These are phyloP conservation scores for Paramecium pentaurelia DNA, from an alignment of 73 alveolate genomes.

Conservation along the genomic window DNA sequence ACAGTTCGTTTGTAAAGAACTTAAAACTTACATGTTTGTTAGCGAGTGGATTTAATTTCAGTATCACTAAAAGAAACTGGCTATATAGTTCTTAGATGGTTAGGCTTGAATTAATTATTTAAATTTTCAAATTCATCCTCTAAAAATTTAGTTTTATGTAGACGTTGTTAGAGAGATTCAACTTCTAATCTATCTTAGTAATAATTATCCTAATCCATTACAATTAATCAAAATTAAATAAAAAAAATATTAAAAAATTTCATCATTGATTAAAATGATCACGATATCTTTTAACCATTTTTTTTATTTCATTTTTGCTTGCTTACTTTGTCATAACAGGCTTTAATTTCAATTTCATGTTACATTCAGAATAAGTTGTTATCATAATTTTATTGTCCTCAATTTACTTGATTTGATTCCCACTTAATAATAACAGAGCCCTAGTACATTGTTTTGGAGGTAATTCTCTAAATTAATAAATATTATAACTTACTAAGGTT, in stretches of 20 bases:
- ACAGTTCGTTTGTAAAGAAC: conserved; percentile 3
- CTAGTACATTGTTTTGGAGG: background rate
- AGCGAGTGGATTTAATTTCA: background rate
- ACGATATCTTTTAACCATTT: conserved; percentile 45
- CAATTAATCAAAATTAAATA: background rate
- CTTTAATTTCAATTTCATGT: conserved; percentile 34
- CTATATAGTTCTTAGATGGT: background rate
- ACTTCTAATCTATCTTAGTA: conserved; percentile 6
- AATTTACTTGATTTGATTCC: background rate
- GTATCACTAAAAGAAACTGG: background rate
- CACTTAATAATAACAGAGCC: conserved; percentile 4
- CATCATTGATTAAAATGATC: conserved; percentile 2
- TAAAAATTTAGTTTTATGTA: background rate
- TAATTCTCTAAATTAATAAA: background rate
- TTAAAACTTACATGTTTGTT: background rate
- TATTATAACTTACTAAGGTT: background rate
- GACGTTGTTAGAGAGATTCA: background rate
- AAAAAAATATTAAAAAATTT: background rate
- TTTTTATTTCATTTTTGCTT: conserved; percentile 34
- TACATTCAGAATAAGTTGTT: conserved; percentile 11
- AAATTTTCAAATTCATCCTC: conserved; percentile 7
- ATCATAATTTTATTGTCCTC: background rate
- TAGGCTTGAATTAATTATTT: background rate
- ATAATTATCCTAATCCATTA: conserved; percentile 19
- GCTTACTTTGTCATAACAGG: conserved; percentile 41